Evolutionary conservation across 768 basidiomycete species (phyloP).

Genomic region (Suillus tomentosus): DNA sequence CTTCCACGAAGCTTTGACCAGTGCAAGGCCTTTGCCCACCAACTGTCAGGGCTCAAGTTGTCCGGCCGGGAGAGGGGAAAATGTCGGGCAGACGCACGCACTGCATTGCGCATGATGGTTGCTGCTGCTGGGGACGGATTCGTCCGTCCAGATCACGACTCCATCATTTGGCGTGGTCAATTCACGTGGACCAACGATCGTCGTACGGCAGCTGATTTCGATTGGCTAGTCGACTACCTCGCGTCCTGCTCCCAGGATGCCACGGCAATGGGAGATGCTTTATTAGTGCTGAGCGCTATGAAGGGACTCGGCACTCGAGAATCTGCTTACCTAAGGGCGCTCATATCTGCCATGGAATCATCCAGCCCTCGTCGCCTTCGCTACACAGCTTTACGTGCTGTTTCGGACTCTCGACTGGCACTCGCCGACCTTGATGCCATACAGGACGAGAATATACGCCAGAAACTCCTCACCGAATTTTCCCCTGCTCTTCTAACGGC

Average conservation of each 20-base stretch:
- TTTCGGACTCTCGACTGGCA: not conserved
- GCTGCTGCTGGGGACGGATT: constrained; percentile 3
- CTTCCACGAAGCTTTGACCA: constrained; percentile 3
- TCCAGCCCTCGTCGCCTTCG: constrained; percentile 1
- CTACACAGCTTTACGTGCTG: constrained; percentile 7
- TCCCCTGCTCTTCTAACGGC: not conserved
- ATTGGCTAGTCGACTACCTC: constrained; percentile 3
- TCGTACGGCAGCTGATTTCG: constrained; percentile 3
- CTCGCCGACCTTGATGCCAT: not conserved
- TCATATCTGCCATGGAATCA: constrained; percentile 5
- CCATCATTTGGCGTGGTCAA: constrained; percentile 1
- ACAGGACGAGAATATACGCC: not conserved
- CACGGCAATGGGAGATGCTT: not conserved
- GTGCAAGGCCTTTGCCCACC: not conserved
- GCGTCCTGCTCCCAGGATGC: not conserved
- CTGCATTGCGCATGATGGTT: constrained; percentile 8
- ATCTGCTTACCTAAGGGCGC: not conserved
- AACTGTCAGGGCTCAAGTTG: not conserved
- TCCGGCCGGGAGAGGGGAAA: not conserved
- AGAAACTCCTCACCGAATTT: not conserved
- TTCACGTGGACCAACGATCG: not conserved
- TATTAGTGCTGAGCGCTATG: constrained; percentile 8
- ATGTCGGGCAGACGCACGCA: constrained; percentile 1
- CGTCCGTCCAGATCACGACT: not conserved
- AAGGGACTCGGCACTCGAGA: not conserved